Base-by-base conservation (phyloP, 2,329 filamentous ascomycete genomes). In the Neonectria hederae region DNA sequence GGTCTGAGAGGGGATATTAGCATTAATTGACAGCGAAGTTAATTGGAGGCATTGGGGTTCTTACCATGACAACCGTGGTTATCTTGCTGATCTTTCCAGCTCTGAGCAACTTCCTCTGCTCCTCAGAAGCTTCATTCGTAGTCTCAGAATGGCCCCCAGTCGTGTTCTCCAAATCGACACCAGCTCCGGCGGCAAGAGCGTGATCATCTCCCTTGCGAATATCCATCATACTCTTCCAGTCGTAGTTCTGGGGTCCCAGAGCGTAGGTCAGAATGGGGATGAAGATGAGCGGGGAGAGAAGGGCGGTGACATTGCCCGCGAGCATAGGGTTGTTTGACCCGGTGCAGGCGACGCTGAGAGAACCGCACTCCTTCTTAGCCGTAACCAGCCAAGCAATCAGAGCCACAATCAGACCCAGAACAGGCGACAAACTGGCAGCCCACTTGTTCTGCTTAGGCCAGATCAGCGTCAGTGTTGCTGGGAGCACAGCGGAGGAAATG, bases 261-360 rank as follows among this genome's bases (percentile, higher is more conserved):
- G 85, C 79, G 55, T 90, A 85, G 0, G 92, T 94, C n/a, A 97
- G 83, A 48, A 95, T 65, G 0, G 93, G 92, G 9, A 95, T 86
- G 74, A 95, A 89, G 43, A 95, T 76, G 0, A 92, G 66, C 0
- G 94, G 94, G 0, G 91, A 90, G 8, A 97, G 87, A 1, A 97
- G 85, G 0, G 93, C 92, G 1, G 90, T 89, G 4, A 97, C 92
- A 70, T 97, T 97, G 32, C 93, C 93, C 1, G 91, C 93, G 22
- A 97, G 82, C 93, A 97, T 97, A 13, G 93, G 92, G 67, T 92
- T 87, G 79, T 97, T 97, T 40, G 89, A 87, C 2, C 94, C 94
- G 0, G 93, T 95, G 70, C 90, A 92, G 0, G 81, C 84, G 43
- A 97, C 91, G 48, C 84, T 87, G 26, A 97, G 84, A 2, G 80